Base-by-base conservation (phyloP, 2,329 filamentous ascomycete species). In the Calcarisporium arbuscula region DNA sequence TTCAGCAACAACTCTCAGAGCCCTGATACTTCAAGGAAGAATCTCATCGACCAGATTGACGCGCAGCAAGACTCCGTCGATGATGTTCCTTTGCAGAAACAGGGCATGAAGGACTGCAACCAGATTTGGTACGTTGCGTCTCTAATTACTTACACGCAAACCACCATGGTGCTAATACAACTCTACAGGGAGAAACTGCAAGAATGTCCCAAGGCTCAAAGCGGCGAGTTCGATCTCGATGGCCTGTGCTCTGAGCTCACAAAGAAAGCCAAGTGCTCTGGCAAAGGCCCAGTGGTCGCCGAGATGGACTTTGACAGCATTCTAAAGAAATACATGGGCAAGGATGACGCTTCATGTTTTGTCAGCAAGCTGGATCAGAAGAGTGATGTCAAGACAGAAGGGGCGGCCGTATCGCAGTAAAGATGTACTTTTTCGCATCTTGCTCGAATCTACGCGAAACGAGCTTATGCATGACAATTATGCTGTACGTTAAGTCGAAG, bases 181-280 rank as follows among this genome's bases (percentile, higher is more conserved):
- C 10, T 8, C 27, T 27, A 38, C 53, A 95, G 90, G 92, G 88
- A 95, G 60, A 87, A 86, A 62, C 63, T 95, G 16, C 86, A 94
- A 64, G 77, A 74, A 22, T 94, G 88, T 58, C 81, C 87, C 40
- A 88, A 84, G 56, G 92, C 94, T 48, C 84, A 89, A 54, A 85
- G 77, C 38, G 89, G 89, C 48, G 89, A 94, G 48, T 87, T 96
- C 45, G 92, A 98, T 47, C 82, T 98, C 31, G 92, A 98, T 54
- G 80, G 82, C 21, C 74, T 98, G 17, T 98, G 92, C 64, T 84
- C 83, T 5, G 89, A 98, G 56, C 76, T 98, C 11, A 85, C 90
- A 45, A 85, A 89, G 57, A 98, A 98, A 66, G 92, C 92, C 38
- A 92, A 90, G 55, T 98, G 92, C 60, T 94, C 88, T 1, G 85